Conservation (phyloP, 257 asterid species). For the Solanum gandarillasii region DNA sequence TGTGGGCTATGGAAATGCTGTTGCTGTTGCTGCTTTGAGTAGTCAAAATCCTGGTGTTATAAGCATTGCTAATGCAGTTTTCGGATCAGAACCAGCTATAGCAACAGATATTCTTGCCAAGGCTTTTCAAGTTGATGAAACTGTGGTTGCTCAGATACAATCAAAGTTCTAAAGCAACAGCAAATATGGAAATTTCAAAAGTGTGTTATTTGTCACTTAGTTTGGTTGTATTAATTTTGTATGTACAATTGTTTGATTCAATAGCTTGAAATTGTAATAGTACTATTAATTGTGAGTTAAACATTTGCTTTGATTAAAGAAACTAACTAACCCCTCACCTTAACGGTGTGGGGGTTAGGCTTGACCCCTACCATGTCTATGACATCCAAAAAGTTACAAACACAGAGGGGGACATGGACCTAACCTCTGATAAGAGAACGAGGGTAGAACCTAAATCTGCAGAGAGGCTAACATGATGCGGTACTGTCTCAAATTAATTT, state of each 20-base stretch:
- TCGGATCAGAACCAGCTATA: neutral
- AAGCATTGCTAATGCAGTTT: neutral
- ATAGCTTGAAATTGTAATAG: neutral
- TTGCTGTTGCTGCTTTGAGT: neutral
- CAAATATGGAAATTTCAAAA: neutral
- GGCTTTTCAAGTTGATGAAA: neutral
- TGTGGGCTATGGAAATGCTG: neutral
- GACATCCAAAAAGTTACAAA: too few relatives aligned
- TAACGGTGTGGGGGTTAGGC: too few relatives aligned
- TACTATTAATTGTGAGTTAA: neutral
- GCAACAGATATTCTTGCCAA: neutral
- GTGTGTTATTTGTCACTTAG: neutral
- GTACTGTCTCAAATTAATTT: neutral
- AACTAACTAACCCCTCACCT: too few relatives aligned
- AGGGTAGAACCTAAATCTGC: too few relatives aligned
- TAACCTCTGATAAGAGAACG: too few relatives aligned
- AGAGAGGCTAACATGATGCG: neutral
- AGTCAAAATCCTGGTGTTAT: neutral
- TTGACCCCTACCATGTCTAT: too few relatives aligned
- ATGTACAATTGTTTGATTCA: neutral
- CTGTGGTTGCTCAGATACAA: neutral
- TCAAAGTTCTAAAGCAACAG: neutral
- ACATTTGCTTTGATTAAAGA: neutral
- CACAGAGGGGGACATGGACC: too few relatives aligned
- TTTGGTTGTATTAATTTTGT: neutral